Percentiles rank a stretch among this genome's conserved stretches.
Evolutionary conservation across 176 grass and related monocot genomes (phyloP).

Genomic region (Saccharum spontaneum): DNA sequence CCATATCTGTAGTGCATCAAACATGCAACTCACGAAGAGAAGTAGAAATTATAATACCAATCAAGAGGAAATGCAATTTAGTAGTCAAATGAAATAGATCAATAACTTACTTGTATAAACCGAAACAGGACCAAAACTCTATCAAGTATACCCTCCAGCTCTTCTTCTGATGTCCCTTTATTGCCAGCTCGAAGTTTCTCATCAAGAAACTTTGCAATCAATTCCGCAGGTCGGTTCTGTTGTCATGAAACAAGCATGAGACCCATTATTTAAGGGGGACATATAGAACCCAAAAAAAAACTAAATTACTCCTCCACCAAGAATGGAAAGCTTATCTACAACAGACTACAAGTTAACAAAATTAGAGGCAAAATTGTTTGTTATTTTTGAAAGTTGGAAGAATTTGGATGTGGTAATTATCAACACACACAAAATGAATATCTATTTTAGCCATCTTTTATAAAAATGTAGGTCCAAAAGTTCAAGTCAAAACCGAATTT

Average conservation of each 20-base stretch:
- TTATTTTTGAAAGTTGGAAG: not conserved
- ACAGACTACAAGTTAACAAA: not conserved
- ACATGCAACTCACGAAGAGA: not conserved
- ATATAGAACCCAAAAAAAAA: slow-evolving; percentile 8
- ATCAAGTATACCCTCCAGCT: slow-evolving; percentile 95
- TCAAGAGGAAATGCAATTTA: slow-evolving; percentile 15
- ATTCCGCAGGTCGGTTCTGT: slow-evolving; percentile 97
- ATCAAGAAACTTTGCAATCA: slow-evolving; percentile 98
- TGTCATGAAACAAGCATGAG: slow-evolving; percentile 31
- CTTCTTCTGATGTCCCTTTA: slow-evolving; percentile 99
- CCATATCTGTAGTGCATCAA: not conserved
- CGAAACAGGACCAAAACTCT: slow-evolving; percentile 98
- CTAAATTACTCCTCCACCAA: not conserved
- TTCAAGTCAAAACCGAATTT: not conserved
- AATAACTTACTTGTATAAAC: slow-evolving; percentile 92
- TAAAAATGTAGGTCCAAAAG: not conserved
- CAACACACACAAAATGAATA: not conserved
- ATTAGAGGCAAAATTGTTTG: not conserved
- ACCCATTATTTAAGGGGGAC: not conserved
- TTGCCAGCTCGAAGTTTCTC: slow-evolving; percentile 99
- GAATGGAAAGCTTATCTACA: not conserved
- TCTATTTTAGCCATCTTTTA: not conserved
- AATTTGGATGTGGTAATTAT: not conserved
- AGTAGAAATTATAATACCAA: not conserved
- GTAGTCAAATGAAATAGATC: slow-evolving; percentile 5